Evolutionary conservation across 192 early-diverging fungal genomes (phyloP).

Genomic region (Coemansia sp.): DNA sequence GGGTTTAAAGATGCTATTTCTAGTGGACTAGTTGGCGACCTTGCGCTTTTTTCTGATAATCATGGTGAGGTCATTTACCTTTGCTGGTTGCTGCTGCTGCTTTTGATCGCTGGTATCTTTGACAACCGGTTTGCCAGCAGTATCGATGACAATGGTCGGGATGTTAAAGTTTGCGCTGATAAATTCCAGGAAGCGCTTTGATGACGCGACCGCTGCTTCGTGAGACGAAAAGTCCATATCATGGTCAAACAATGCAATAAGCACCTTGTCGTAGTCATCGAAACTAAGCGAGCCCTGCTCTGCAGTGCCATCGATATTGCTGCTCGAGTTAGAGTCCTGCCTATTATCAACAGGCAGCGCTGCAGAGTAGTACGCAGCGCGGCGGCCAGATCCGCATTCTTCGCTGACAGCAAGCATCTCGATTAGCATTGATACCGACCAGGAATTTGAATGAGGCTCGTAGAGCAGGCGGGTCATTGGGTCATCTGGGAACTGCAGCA

Average conservation of each 20-base stretch:
- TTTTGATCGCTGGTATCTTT: neutral
- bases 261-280: constrained; percentile 34
- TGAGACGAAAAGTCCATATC: constrained; percentile 45
- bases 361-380: constrained; percentile 65
- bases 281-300: constrained; percentile 26
- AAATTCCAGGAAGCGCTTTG: constrained; percentile 18
- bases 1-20: too few relatives aligned
- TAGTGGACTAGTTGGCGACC: neutral
- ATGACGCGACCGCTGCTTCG: constrained; percentile 15
- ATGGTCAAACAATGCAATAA: constrained; percentile 34
- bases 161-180: constrained; percentile 15
- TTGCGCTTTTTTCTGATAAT: constrained; percentile 49
- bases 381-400: constrained; percentile 72
- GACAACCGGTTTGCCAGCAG: constrained; percentile 13
- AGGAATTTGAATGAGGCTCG: constrained; percentile 23
- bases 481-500: constrained; percentile 54
- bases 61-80: constrained; percentile 39
- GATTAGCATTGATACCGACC: constrained; percentile 62
- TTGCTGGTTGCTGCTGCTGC: neutral
- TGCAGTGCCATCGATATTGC: constrained; percentile 3
- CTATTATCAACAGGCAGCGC: constrained; percentile 13
- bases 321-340: neutral
- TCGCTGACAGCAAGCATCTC: constrained; percentile 69
- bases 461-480: constrained; percentile 49
- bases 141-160: constrained; percentile 4